Conservation (phyloP, 257 asterid genomes). For the Nicotiana attenuata region DNA sequence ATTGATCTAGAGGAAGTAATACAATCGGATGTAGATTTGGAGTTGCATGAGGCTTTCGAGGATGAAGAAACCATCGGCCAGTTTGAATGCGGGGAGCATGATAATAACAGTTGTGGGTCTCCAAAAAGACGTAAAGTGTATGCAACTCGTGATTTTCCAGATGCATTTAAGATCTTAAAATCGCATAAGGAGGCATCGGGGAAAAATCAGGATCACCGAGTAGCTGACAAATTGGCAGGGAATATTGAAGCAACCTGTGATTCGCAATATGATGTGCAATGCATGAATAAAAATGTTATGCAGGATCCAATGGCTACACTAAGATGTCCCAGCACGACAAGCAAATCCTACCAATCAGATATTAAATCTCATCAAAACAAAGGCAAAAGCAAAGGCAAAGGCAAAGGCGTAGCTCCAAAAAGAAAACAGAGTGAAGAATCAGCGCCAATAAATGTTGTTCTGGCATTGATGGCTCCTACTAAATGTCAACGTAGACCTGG, state of each 20-base stretch:
- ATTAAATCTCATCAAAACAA: neutral
- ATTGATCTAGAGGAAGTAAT: neutral
- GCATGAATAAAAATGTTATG: neutral
- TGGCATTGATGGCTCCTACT: neutral
- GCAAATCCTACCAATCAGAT: neutral
- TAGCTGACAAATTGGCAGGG: neutral
- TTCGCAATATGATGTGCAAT: neutral
- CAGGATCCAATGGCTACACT: conserved; percentile 7
- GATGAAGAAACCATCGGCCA: neutral
- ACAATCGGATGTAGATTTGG: neutral
- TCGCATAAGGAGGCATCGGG: neutral
- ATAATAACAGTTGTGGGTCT: neutral
- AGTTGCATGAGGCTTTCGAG: neutral
- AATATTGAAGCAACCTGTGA: neutral
- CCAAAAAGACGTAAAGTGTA: conserved; percentile 10
- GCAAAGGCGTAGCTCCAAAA: neutral
- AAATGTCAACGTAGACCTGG: neutral
- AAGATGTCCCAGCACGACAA: conserved; percentile 12
- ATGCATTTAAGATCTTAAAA: neutral
- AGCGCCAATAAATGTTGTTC: neutral
- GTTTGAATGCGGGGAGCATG: neutral
- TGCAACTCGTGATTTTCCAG: conserved; percentile 14
- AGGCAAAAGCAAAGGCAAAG: neutral
- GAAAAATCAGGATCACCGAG: neutral
- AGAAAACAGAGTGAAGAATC: neutral